Conservation (phyloP, 441 rosid genomes). For the Syzygium syzygioides region DNA sequence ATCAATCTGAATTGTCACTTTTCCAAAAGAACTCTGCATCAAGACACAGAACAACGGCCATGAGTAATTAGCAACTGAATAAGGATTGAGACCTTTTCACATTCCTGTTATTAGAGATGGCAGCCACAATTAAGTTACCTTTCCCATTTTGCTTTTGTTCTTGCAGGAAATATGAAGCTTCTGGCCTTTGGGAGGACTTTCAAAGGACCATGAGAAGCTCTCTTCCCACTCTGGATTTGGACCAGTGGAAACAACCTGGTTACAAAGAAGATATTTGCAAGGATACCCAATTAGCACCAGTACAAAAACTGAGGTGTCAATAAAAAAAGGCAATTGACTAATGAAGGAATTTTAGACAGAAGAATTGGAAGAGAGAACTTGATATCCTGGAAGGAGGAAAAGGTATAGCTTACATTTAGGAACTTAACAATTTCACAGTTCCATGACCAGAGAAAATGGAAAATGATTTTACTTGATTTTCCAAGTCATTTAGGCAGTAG, state of each 20-base stretch:
- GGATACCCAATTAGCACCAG: not conserved
- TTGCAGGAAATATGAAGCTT: slow-evolving; percentile 96
- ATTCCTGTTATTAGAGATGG: not conserved
- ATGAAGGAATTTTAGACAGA: not conserved
- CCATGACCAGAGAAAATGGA: not conserved
- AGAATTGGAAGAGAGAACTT: not conserved
- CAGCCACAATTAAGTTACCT: slow-evolving; percentile 36
- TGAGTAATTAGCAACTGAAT: not conserved
- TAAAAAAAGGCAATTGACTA: not conserved
- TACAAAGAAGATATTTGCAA: not conserved
- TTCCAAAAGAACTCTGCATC: slow-evolving; percentile 89
- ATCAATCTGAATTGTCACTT: slow-evolving; percentile 97
- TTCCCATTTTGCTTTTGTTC: slow-evolving; percentile 99
- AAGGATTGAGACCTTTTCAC: not conserved
- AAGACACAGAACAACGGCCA: not conserved
- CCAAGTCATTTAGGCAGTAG: not conserved
- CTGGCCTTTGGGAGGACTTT: slow-evolving; percentile 98
- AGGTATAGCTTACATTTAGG: not conserved
- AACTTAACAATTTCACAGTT: not conserved
- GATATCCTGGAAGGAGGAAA: not conserved
- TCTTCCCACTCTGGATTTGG: slow-evolving; percentile 99
- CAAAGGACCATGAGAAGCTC: slow-evolving; percentile 95
- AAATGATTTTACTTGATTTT: not conserved
- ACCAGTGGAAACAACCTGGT: slow-evolving; percentile 87
- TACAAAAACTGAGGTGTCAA: not conserved